Evolutionary conservation across 1,284 basidiomycete species (phyloP).

Genomic region (Retiboletus flavoniger): DNA sequence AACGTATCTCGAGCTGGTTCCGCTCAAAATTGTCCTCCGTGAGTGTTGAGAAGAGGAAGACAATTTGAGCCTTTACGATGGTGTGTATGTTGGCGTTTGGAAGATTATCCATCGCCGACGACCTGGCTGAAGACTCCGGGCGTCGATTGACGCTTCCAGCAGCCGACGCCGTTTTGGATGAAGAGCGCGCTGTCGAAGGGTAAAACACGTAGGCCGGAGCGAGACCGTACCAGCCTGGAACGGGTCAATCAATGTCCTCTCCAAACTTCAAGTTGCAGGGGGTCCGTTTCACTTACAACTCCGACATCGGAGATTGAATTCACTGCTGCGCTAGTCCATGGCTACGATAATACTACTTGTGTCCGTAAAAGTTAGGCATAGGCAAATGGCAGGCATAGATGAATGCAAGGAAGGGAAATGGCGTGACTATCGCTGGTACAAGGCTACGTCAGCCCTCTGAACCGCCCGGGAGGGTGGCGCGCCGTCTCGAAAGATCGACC

Average conservation of each 20-base stretch:
- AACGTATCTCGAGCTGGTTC: slow-evolving; percentile 87
- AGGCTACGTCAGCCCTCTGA: not conserved
- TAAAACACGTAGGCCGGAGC: slow-evolving; percentile 36
- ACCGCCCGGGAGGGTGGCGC: too few species aligned
- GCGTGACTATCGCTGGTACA: not conserved
- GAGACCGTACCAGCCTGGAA: slow-evolving; percentile 32
- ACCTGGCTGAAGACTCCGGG: slow-evolving; percentile 73
- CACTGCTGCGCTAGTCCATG: not conserved
- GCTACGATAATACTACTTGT: not conserved
- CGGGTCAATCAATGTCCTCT: slow-evolving; percentile 23
- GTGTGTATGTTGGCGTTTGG: slow-evolving; percentile 61
- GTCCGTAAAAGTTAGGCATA: not conserved
- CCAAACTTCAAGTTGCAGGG: slow-evolving; percentile 16
- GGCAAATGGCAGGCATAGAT: not conserved
- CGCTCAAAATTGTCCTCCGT: slow-evolving; percentile 94
- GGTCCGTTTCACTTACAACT: slow-evolving; percentile 18
- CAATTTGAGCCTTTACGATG: slow-evolving; percentile 88
- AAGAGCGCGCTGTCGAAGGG: slow-evolving; percentile 22
- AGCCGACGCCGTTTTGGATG: slow-evolving; percentile 71
- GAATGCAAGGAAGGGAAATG: not conserved
- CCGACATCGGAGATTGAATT: slow-evolving; percentile 24
- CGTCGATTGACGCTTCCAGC: slow-evolving; percentile 69
- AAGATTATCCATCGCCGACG: slow-evolving; percentile 41
- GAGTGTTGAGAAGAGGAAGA: slow-evolving; percentile 89
- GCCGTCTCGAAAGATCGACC: not conserved